Evolutionary conservation across 2,329 filamentous ascomycete genomes (phyloP).

Genomic region (Coniella lustricola): DNA sequence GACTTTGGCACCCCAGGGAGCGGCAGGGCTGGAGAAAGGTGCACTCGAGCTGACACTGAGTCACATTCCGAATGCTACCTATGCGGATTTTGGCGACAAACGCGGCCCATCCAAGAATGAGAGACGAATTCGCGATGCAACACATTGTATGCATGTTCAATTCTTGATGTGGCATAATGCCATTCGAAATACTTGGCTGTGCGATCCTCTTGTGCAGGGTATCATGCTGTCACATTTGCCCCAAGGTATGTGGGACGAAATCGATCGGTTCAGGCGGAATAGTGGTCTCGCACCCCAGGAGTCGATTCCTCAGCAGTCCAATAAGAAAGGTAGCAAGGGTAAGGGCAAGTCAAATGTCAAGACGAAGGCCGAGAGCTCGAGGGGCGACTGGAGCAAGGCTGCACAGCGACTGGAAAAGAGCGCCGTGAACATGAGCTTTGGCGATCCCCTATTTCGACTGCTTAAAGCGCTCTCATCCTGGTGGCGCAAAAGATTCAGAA

Average conservation of each 20-base stretch:
- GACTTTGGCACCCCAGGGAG: slow-evolving; percentile 24
- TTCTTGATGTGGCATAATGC: slow-evolving; percentile 85
- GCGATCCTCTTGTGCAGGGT: slow-evolving; percentile 67
- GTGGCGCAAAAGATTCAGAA: slow-evolving; percentile 79
- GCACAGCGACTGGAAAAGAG: slow-evolving; percentile 65
- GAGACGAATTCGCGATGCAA: slow-evolving; percentile 65
- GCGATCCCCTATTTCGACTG: slow-evolving; percentile 72
- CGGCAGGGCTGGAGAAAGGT: slow-evolving; percentile 45
- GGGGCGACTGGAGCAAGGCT: slow-evolving; percentile 64
- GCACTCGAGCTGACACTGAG: slow-evolving; percentile 69
- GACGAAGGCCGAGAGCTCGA: slow-evolving; percentile 29
- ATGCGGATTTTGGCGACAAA: slow-evolving; percentile 57
- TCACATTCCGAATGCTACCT: slow-evolving; percentile 37
- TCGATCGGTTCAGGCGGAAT: slow-evolving; percentile 65
- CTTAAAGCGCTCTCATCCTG: slow-evolving; percentile 71
- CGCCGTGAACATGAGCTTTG: slow-evolving; percentile 68
- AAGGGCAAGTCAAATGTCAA: slow-evolving; percentile 32
- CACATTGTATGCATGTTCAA: slow-evolving; percentile 86
- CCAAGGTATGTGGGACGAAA: slow-evolving; percentile 59
- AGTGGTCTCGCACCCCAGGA: slow-evolving; percentile 47
- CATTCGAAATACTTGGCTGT: slow-evolving; percentile 75
- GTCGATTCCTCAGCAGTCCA: slow-evolving; percentile 29
- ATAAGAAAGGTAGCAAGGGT: slow-evolving; percentile 16
- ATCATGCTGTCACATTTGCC: slow-evolving; percentile 70
- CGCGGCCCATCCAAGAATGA: slow-evolving; percentile 85